Evolutionary conservation across 192 early-diverging fungal species (phyloP).

Genomic region (Rhizoclosmatium sp.): DNA sequence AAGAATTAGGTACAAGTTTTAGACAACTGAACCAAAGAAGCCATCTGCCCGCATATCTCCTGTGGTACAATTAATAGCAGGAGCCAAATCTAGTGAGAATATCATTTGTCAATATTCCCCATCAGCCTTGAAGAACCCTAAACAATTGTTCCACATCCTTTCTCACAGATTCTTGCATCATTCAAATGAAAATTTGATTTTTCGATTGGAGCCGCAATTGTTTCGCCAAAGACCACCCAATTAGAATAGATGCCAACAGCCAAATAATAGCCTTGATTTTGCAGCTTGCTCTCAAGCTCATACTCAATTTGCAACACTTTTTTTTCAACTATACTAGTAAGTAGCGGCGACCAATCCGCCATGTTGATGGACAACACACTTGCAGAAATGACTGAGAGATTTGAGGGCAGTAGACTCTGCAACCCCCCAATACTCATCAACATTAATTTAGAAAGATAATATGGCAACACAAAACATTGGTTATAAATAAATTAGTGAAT

Average conservation of each 20-base stretch:
- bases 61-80: not conserved
- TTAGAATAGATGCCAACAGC: constrained; percentile 32
- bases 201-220: not conserved
- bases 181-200: constrained; percentile 9
- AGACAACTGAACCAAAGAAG: not conserved
- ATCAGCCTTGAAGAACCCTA: constrained; percentile 24
- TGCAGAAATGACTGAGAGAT: constrained; percentile 34
- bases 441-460: too few species aligned
- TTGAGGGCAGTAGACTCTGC: constrained; percentile 47
- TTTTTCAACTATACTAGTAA: not conserved
- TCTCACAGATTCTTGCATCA: constrained; percentile 26
- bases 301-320: not conserved
- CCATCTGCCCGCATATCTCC: not conserved
- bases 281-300: not conserved
- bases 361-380: constrained; percentile 6
- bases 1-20: too few species aligned
- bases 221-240: constrained; percentile 23
- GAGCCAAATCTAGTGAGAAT: not conserved
- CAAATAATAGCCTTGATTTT: constrained; percentile 9
- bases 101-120: not conserved
- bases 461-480: too few species aligned
- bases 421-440: constrained; percentile 31
- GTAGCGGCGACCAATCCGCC: not conserved
- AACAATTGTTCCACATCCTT: constrained; percentile 37
- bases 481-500: too few species aligned